Evolutionary conservation across 2,329 filamentous ascomycete genomes (phyloP).

Genomic region (Berkeleyomyces basicola): DNA sequence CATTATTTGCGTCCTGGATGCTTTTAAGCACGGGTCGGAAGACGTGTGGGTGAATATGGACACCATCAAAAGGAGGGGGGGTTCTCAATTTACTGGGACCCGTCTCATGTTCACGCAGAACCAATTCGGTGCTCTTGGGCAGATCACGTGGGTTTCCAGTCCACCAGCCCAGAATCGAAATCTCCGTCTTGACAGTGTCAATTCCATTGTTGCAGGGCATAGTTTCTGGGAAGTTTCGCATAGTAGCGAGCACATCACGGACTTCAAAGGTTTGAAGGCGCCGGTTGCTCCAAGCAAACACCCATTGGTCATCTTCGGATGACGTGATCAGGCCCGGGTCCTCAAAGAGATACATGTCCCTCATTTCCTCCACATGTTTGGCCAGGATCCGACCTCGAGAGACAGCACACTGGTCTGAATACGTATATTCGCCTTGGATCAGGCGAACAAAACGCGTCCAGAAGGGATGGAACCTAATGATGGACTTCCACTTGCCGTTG

Average conservation of each 20-base stretch:
- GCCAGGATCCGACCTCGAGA: constrained; percentile 8
- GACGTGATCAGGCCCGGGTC: constrained; percentile 9
- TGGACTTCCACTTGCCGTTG: constrained; percentile 4
- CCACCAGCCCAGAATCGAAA: constrained; percentile 5
- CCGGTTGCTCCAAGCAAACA: constrained; percentile 11
- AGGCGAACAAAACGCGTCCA: not conserved
- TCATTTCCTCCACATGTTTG: not conserved
- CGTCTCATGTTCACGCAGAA: not conserved
- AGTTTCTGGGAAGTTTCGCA: not conserved
- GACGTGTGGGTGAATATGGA: not conserved
- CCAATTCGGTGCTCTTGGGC: not conserved
- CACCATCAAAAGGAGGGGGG: not conserved
- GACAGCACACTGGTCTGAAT: constrained; percentile 9
- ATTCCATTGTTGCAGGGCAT: not conserved
- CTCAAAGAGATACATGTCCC: constrained; percentile 10
- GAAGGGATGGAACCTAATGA: constrained; percentile 7
- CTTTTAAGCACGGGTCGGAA: not conserved
- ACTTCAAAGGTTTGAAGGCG: constrained; percentile 11
- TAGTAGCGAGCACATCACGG: constrained; percentile 1
- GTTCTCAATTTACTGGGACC: not conserved
- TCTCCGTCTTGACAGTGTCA: not conserved
- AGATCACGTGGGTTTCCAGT: not conserved
- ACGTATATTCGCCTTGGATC: constrained; percentile 3
- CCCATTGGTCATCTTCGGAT: constrained; percentile 9
- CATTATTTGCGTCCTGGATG: not conserved